Evolutionary conservation across 2,329 filamentous ascomycete genomes (phyloP).

Genomic region (Diaporthe citrichinensis): DNA sequence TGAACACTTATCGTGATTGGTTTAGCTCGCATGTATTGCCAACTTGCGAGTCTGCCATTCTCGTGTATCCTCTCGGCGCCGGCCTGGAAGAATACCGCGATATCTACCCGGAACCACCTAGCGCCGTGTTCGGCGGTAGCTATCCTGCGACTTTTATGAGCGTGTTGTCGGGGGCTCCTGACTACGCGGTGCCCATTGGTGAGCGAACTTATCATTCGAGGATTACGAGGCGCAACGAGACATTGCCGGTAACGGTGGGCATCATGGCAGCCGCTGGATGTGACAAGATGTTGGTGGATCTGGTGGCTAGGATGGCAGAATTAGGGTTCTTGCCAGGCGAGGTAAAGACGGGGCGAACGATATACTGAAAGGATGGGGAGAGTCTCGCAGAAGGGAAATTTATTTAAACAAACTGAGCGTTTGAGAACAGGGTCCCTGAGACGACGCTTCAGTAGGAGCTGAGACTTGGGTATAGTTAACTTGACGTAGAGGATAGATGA

Average conservation of each 20-base stretch:
- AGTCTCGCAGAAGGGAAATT: background rate
- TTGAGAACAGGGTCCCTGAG: background rate
- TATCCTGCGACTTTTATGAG: constrained; percentile 10
- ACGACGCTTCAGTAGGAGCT: too few species aligned
- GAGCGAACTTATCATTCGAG: constrained; percentile 9
- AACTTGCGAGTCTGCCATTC: constrained; percentile 2
- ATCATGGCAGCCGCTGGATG: constrained; percentile 4
- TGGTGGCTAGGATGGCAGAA: constrained; percentile 1
- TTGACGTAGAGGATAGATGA: too few species aligned
- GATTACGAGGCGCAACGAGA: constrained; percentile 3
- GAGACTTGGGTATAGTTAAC: too few species aligned
- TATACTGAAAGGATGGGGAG: background rate
- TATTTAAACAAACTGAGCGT: background rate
- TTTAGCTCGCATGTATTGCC: background rate
- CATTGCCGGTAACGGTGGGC: background rate
- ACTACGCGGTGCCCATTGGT: constrained; percentile 7
- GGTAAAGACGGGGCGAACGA: background rate
- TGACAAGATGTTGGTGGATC: constrained; percentile 14
- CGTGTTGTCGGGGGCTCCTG: background rate
- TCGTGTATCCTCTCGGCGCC: background rate
- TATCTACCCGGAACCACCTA: background rate
- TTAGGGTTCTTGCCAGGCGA: background rate
- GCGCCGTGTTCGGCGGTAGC: background rate
- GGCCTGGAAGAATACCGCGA: constrained; percentile 17
- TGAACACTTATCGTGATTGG: constrained; percentile 4